Percentiles rank a stretch among this genome's conserved stretches.
Conservation (phyloP, 768 basidiomycete species). For the Holtermanniella nyarrowii region DNA sequence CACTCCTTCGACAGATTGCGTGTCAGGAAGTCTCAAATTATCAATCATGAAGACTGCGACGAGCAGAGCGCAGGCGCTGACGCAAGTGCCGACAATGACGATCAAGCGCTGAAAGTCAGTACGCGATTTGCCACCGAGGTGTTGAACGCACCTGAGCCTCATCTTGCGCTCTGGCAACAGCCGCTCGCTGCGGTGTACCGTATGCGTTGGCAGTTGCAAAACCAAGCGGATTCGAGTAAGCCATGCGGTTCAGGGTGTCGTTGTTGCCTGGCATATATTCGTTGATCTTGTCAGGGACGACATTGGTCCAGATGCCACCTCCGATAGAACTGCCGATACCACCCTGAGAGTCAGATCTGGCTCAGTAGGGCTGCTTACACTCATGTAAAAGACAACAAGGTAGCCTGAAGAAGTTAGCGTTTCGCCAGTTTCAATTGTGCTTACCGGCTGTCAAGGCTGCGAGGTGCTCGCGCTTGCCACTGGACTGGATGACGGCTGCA, state of each 20-base stretch:
- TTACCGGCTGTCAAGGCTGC: constrained; percentile 27
- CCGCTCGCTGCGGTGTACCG: constrained; percentile 25
- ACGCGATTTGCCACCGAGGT: background rate
- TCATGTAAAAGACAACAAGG: constrained; percentile 32
- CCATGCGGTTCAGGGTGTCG: constrained; percentile 20
- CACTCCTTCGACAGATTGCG: constrained; percentile 18
- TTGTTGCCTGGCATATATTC: constrained; percentile 25
- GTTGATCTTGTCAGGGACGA: constrained; percentile 25
- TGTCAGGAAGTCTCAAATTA: constrained; percentile 19
- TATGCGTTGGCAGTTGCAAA: constrained; percentile 19
- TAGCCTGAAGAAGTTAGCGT: too few species aligned
- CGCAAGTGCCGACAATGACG: constrained; percentile 22
- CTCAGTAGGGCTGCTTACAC: constrained; percentile 5
- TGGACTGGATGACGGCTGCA: constrained; percentile 20
- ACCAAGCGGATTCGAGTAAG: constrained; percentile 30
- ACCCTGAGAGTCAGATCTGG: constrained; percentile 1
- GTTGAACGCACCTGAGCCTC: constrained; percentile 30
- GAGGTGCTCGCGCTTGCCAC: constrained; percentile 22
- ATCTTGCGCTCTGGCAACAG: constrained; percentile 35
- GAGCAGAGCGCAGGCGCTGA: constrained; percentile 11
- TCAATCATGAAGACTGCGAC: constrained; percentile 18
- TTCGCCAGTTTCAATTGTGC: too few species aligned
- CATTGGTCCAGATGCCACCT: constrained; percentile 39
- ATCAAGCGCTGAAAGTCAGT: constrained; percentile 12
- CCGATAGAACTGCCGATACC: constrained; percentile 34